These are phyloP conservation scores for Salix koriyanagi DNA, from an alignment of 345 rosid species.

Conservation along the genomic window DNA sequence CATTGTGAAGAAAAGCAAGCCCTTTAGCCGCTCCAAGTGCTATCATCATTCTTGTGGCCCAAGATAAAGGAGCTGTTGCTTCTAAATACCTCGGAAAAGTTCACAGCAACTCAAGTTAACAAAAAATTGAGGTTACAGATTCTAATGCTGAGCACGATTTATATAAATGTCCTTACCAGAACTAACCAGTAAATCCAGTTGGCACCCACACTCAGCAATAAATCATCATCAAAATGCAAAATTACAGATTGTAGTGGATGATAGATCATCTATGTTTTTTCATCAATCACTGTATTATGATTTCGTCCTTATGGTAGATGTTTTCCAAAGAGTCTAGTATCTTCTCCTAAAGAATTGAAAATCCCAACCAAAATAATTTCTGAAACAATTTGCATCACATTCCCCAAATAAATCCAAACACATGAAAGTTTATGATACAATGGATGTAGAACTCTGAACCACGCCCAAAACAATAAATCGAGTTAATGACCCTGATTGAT, in stretches of 20 bases:
- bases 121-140: conserved; percentile 4
- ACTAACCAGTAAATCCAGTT: neutral
- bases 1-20: conserved; percentile 93
- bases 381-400: neutral
- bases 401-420: neutral
- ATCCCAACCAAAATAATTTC: neutral
- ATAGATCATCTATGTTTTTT: neutral
- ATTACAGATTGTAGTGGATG: neutral
- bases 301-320: neutral
- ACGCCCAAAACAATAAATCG: neutral
- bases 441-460: neutral
- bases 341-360: neutral
- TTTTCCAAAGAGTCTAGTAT: neutral
- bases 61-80: conserved; percentile 68
- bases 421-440: neutral
- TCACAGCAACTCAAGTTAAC: conserved; percentile 20
- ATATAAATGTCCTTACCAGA: neutral
- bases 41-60: conserved; percentile 96
- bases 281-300: neutral
- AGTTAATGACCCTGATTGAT: neutral
- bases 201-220: neutral
- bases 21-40: conserved; percentile 99
- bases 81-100: conserved; percentile 46
- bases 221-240: neutral
- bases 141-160: neutral